A percentile compares a stretch with the other conserved stretches of the same genome.
These are phyloP conservation scores for Saturnispora gosingensis DNA, from an alignment of 805 yeast genomes.

Conservation along the genomic window DNA sequence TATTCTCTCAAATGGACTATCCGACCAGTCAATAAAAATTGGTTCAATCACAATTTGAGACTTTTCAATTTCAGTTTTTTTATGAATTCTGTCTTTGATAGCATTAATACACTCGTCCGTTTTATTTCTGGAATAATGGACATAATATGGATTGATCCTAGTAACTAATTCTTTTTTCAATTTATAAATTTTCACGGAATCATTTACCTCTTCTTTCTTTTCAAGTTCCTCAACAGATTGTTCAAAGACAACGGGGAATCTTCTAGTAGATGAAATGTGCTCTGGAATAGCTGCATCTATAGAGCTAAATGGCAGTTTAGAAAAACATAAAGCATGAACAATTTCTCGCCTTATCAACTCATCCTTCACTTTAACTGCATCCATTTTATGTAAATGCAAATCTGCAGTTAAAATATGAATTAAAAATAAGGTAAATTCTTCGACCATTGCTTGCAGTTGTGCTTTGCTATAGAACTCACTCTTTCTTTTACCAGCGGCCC, in stretches of 20 bases:
- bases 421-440: conserved; percentile 65
- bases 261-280: conserved; percentile 58
- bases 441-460: conserved; percentile 43
- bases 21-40: conserved; percentile 29
- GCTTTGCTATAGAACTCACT: conserved; percentile 33
- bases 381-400: conserved; percentile 41
- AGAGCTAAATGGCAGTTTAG: conserved; percentile 62
- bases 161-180: conserved; percentile 48
- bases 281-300: conserved; percentile 66
- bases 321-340: conserved; percentile 75
- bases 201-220: conserved; percentile 21
- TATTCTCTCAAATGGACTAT: conserved; percentile 34
- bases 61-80: conserved; percentile 21
- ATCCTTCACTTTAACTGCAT: conserved; percentile 40
- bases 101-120: conserved; percentile 75
- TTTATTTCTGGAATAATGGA: conserved; percentile 66
- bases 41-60: conserved; percentile 54
- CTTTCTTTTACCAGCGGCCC: conserved; percentile 38
- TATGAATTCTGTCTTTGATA: conserved; percentile 42
- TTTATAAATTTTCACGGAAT: conserved; percentile 40
- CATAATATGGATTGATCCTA: conserved; percentile 71
- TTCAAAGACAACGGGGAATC: conserved; percentile 54
- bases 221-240: conserved; percentile 46
- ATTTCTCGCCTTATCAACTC: conserved; percentile 56
- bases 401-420: conserved; percentile 64